phyloP scores from a whole-genome alignment of 1,139 yeast species.

The Saccharomyces hybrid region DNA sequence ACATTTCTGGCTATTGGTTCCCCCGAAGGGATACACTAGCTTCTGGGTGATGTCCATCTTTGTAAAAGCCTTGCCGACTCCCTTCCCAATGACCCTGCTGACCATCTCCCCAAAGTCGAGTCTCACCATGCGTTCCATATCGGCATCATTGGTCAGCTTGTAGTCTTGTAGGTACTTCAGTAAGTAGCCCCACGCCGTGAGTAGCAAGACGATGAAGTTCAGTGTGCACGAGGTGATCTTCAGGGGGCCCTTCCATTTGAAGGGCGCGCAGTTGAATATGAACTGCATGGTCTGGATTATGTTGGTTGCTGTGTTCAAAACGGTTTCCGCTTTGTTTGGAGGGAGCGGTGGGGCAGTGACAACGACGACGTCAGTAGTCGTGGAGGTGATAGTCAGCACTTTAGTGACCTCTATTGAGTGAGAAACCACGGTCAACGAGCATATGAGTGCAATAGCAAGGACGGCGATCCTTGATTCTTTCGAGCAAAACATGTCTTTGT shows the following conservation, averaged over 20 bases:
- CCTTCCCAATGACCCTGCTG: not conserved
- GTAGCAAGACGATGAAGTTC: not conserved
- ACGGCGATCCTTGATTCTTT: too few species aligned
- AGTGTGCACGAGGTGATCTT: not conserved
- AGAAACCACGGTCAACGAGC: too few species aligned
- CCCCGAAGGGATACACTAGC: not conserved
- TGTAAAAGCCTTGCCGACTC: not conserved
- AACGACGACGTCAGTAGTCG: too few species aligned
- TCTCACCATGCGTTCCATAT: not conserved
- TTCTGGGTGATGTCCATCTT: not conserved
- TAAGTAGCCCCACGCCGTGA: not conserved
- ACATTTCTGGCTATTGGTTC: not conserved
- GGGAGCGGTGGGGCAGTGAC: not conserved
- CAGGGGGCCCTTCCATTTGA: not conserved
- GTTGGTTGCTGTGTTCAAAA: not conserved
- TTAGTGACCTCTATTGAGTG: too few species aligned
- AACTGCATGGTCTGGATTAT: not conserved
- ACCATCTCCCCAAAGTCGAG: not conserved
- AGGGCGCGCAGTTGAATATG: not conserved
- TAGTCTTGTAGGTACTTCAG: not conserved
- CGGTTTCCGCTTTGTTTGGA: not conserved
- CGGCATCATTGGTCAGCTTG: not conserved
- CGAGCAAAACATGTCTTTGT: too few species aligned
- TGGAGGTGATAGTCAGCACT: too few species aligned
- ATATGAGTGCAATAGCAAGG: too few species aligned